phyloP scores from a whole-genome alignment of 1,284 basidiomycete genomes.

The Anthracocystis walkeri region DNA sequence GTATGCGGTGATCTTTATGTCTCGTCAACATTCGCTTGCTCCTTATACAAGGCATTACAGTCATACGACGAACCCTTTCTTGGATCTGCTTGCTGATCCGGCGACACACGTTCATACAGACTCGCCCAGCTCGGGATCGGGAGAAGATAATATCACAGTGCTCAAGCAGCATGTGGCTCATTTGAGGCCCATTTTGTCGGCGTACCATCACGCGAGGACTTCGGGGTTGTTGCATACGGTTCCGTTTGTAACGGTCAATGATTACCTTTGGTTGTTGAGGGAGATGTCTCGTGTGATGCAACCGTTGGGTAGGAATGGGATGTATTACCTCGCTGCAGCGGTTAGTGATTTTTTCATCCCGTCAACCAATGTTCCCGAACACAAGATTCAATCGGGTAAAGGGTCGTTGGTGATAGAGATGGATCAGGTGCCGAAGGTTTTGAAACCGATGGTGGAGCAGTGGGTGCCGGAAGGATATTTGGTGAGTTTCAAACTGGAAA shows the following conservation, averaged over 20 bases:
- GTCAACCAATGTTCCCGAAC: constrained; percentile 87
- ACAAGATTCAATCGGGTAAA: constrained; percentile 97
- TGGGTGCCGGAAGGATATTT: constrained; percentile 93
- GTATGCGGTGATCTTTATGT: constrained; percentile 98
- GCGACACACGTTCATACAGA: constrained; percentile 32
- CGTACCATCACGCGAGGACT: constrained; percentile 83
- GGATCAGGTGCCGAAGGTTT: constrained; percentile 97
- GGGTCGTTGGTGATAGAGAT: constrained; percentile 88
- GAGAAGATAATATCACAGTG: constrained; percentile 75
- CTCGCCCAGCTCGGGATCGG: constrained; percentile 22
- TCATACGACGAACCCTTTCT: constrained; percentile 96
- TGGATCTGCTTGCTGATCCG: constrained; percentile 87
- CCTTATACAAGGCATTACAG: constrained; percentile 97
- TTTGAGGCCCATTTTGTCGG: constrained; percentile 80
- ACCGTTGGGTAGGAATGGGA: constrained; percentile 77
- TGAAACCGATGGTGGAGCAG: constrained; percentile 90
- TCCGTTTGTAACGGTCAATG: constrained; percentile 93
- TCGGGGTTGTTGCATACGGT: constrained; percentile 83
- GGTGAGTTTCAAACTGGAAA: constrained; percentile 99
- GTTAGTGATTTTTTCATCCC: constrained; percentile 98
- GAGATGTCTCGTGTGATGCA: constrained; percentile 78
- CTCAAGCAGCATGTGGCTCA: constrained; percentile 75
- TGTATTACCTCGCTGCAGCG: constrained; percentile 97
- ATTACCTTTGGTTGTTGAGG: constrained; percentile 92
- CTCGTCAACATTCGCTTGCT: constrained; percentile 94